A percentile compares a stretch with the other conserved stretches of the same genome.
These are phyloP conservation scores for Alnus glutinosa DNA, from an alignment of 306 rosid species.

Conservation along the genomic window DNA sequence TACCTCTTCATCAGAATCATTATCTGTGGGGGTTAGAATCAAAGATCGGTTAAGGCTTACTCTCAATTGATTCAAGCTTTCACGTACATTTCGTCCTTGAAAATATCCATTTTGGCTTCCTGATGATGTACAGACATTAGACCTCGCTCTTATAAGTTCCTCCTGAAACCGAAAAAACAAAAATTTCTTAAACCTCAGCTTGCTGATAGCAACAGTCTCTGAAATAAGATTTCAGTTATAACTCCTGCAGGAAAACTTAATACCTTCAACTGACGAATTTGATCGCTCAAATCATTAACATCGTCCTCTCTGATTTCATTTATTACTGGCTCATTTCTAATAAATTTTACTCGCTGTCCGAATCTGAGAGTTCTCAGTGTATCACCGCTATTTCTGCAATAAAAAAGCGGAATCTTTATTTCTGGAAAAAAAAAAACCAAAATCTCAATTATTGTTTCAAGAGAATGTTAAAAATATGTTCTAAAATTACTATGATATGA, in stretches of 20 bases:
- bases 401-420: constrained; percentile 29
- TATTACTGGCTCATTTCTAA: constrained; percentile 74
- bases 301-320: constrained; percentile 89
- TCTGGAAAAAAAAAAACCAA: constrained; percentile 10
- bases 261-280: constrained; percentile 92
- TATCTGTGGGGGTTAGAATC: constrained; percentile 56
- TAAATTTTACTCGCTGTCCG: constrained; percentile 76
- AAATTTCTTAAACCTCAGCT: constrained; percentile 11
- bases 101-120: constrained; percentile 52
- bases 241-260: constrained; percentile 6
- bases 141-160: constrained; percentile 81
- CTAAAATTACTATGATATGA: not conserved
- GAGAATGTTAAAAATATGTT: not conserved
- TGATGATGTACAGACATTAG: constrained; percentile 45
- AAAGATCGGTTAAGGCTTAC: constrained; percentile 87
- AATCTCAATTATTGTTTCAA: not conserved
- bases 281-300: constrained; percentile 85
- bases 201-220: constrained; percentile 6
- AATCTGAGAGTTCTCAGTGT: constrained; percentile 76
- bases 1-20: constrained; percentile 62
- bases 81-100: constrained; percentile 72
- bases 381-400: constrained; percentile 65
- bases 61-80: constrained; percentile 81
- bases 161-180: constrained; percentile 55
- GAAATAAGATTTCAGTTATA: constrained; percentile 18